Evolutionary conservation across 1,284 basidiomycete genomes (phyloP).

Genomic region (Cryptococcus hybrid): DNA sequence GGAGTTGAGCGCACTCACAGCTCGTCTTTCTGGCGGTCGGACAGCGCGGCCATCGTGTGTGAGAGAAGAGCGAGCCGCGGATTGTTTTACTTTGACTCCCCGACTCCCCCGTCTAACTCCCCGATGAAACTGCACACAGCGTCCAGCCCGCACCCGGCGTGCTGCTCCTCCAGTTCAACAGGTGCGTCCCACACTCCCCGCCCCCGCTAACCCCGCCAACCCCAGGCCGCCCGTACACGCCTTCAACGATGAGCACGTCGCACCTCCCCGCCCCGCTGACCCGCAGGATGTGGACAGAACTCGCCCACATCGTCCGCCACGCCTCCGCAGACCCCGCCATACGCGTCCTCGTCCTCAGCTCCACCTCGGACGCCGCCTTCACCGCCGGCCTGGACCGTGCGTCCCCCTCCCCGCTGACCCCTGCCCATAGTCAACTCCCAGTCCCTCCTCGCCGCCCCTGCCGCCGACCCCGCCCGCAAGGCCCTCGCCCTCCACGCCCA

Average conservation of each 20-base stretch:
- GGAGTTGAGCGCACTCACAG: conserved; percentile 56
- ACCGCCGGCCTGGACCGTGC: conserved; percentile 77
- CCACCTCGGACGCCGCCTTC: conserved; percentile 66
- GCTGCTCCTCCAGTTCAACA: conserved; percentile 46
- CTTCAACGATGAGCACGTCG: conserved; percentile 60
- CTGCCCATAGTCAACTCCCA: neutral
- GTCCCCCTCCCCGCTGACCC: conserved; percentile 46
- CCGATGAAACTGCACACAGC: conserved; percentile 14
- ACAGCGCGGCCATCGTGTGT: conserved; percentile 54
- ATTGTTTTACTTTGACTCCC: neutral
- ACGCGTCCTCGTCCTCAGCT: conserved; percentile 69
- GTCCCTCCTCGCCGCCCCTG: no score
- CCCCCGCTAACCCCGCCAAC: neutral
- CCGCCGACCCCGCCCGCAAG: conserved; percentile 57
- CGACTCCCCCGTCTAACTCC: conserved; percentile 63
- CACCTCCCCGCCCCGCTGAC: neutral
- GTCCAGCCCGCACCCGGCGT: conserved; percentile 32
- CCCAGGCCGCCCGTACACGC: conserved; percentile 71
- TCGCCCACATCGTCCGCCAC: no score
- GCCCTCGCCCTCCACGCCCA: conserved; percentile 57
- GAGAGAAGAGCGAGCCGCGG: neutral
- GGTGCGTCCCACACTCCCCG: conserved; percentile 26
- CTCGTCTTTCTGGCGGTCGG: conserved; percentile 78
- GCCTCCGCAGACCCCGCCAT: conserved; percentile 37
- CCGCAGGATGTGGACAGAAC: no score